Conservation (phyloP, 148 eudicot genomes). For the Hydrangea macrophylla region DNA sequence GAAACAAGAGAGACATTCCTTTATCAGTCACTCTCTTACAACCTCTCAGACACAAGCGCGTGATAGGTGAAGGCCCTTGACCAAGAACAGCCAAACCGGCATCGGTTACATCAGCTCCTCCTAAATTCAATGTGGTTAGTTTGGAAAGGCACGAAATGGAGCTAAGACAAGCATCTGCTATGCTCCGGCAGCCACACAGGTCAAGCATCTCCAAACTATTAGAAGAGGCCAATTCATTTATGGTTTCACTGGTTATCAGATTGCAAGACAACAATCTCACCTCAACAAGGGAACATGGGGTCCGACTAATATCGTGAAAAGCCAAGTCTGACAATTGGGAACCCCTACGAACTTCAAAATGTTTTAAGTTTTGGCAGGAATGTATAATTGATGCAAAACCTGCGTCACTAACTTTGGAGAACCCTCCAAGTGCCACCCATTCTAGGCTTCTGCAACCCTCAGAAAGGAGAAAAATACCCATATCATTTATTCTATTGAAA, state of each 20-base stretch:
- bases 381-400: slow-evolving; percentile 38
- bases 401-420: slow-evolving; percentile 48
- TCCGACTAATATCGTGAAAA: slow-evolving; percentile 24
- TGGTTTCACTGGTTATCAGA: slow-evolving; percentile 41
- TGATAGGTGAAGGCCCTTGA: slow-evolving; percentile 28
- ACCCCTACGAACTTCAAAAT: slow-evolving; percentile 33
- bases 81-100: slow-evolving; percentile 34
- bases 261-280: slow-evolving; percentile 34
- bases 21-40: slow-evolving; percentile 43
- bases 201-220: slow-evolving; percentile 35
- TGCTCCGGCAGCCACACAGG: slow-evolving; percentile 34
- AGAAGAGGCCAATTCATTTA: slow-evolving; percentile 26
- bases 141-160: slow-evolving; percentile 27
- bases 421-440: slow-evolving; percentile 43
- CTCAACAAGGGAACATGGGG: slow-evolving; percentile 31
- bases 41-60: slow-evolving; percentile 29
- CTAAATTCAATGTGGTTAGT: slow-evolving; percentile 32
- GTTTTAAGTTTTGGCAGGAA: slow-evolving; percentile 34
- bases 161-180: slow-evolving; percentile 33
- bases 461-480: slow-evolving; percentile 47
- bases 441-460: slow-evolving; percentile 36
- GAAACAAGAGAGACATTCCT: slow-evolving; percentile 32
- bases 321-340: slow-evolving; percentile 41
- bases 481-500: slow-evolving; percentile 36
- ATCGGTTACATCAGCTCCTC: slow-evolving; percentile 47